Evolutionary conservation across 1,284 basidiomycete species (phyloP).

Genomic region (Malassezia slooffiae): DNA sequence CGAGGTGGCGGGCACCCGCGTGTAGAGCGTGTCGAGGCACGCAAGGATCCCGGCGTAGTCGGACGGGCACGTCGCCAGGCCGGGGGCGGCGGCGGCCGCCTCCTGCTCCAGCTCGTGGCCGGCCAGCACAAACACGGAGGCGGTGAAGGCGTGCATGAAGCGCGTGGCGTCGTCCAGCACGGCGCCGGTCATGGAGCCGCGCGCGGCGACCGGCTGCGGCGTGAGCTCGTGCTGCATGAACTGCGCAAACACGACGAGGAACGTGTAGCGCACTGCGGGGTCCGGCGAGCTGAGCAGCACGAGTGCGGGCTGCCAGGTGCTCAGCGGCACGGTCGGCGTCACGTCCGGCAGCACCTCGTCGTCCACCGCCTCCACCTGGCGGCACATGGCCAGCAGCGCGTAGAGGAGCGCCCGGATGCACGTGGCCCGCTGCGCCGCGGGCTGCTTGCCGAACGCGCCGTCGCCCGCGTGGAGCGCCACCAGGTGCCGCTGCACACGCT

Average conservation of each 20-base stretch:
- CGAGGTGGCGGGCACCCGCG: conserved; percentile 61
- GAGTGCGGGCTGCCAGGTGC: conserved; percentile 6
- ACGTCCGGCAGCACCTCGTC: conserved; percentile 15
- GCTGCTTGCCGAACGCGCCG: conserved; percentile 38
- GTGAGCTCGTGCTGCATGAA: conserved; percentile 15
- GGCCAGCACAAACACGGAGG: conserved; percentile 19
- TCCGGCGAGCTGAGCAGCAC: conserved; percentile 5
- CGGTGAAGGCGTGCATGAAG: conserved; percentile 29
- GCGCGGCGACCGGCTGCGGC: too few species aligned
- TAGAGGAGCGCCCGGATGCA: conserved; percentile 64
- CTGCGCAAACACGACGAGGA: conserved; percentile 1
- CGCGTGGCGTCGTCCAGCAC: conserved; percentile 23
- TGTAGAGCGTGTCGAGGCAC: conserved; percentile 60
- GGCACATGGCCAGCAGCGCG: conserved; percentile 62
- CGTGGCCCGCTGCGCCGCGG: conserved; percentile 52
- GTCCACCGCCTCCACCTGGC: conserved; percentile 46
- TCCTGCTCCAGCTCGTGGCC: conserved; percentile 26
- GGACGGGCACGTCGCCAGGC: conserved; percentile 49
- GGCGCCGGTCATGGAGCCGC: too few species aligned
- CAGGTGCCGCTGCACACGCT: conserved; percentile 69
- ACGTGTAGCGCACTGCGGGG: conserved; percentile 8
- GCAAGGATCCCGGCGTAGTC: conserved; percentile 68
- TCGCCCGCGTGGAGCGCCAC: conserved; percentile 60
- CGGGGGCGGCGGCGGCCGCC: conserved; percentile 3
- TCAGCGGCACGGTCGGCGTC: conserved; percentile 11